phyloP scores from a whole-genome alignment of 2,329 filamentous ascomycete genomes.

The Leptographium wingfieldii region DNA sequence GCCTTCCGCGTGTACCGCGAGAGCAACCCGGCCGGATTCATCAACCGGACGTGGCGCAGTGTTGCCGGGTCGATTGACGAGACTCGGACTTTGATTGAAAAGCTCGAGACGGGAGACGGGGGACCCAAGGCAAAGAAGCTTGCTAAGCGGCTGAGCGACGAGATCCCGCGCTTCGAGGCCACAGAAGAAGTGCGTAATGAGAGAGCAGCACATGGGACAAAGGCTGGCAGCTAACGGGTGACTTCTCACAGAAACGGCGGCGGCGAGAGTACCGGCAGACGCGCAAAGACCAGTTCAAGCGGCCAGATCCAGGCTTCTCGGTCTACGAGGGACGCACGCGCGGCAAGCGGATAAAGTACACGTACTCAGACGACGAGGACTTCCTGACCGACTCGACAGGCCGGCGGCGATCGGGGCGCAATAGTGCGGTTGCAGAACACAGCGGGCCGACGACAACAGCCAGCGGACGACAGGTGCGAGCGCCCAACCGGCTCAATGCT shows the following conservation, averaged over 20 bases:
- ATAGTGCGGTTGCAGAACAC: constrained; percentile 62
- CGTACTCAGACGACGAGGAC: constrained; percentile 79
- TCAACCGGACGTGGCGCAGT: constrained; percentile 74
- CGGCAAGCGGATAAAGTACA: constrained; percentile 94
- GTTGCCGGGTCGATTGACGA: constrained; percentile 87
- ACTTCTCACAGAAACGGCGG: constrained; percentile 59
- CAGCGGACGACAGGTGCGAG: constrained; percentile 74
- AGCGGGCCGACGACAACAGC: constrained; percentile 56
- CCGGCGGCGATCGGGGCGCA: constrained; percentile 56
- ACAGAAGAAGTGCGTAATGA: constrained; percentile 61
- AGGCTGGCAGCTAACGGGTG: background rate
- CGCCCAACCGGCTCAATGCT: constrained; percentile 51
- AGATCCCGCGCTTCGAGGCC: constrained; percentile 81
- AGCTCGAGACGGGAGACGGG: constrained; percentile 63
- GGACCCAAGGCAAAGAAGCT: constrained; percentile 70
- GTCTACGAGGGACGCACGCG: constrained; percentile 92
- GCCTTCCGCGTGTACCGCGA: constrained; percentile 89
- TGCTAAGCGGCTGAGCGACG: constrained; percentile 62
- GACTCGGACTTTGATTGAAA: constrained; percentile 60
- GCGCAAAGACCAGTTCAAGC: constrained; percentile 75
- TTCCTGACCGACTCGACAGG: constrained; percentile 50
- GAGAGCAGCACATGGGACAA: background rate
- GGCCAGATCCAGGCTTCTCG: constrained; percentile 80
- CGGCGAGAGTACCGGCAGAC: constrained; percentile 81
- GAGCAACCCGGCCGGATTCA: constrained; percentile 64